Conservation (phyloP, 2,329 filamentous ascomycete species). For the Pseudonectria foliicola region DNA sequence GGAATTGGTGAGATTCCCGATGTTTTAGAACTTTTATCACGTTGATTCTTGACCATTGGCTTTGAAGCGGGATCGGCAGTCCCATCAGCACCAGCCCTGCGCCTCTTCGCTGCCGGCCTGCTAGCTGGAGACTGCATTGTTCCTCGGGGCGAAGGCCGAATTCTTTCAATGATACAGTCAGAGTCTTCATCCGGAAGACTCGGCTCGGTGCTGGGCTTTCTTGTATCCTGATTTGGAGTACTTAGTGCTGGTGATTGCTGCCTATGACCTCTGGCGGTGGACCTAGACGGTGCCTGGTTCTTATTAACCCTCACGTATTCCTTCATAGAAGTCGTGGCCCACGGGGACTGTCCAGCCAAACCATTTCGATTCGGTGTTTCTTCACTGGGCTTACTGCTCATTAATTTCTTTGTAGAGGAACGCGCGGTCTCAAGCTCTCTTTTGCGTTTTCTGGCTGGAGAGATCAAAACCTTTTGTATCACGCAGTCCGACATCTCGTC, state of each 20-base stretch:
- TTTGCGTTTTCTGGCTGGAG: no score
- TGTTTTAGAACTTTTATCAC: constrained; percentile 5
- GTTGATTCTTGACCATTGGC: neutral
- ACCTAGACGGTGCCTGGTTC: no score
- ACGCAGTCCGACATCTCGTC: neutral
- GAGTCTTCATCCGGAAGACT: constrained; percentile 1
- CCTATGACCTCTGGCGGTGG: no score
- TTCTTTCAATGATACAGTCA: constrained; percentile 14
- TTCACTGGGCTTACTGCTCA: no score
- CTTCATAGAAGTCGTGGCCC: no score
- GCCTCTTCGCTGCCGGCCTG: constrained; percentile 9
- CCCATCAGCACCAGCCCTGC: constrained; percentile 1
- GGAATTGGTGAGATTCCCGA: constrained; percentile 2
- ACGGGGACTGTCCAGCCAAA: no score
- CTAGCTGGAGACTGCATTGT: neutral
- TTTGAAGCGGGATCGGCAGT: neutral
- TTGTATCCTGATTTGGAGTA: neutral
- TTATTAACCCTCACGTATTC: no score
- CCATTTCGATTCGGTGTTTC: no score
- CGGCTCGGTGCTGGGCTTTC: neutral
- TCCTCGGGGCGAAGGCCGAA: constrained; percentile 7
- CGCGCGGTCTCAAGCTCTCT: no score
- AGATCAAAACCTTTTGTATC: no score
- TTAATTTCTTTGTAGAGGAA: no score
- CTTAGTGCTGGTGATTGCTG: neutral